Evolutionary conservation across 768 basidiomycete genomes (phyloP).

Genomic region (Boletus barrowsii): DNA sequence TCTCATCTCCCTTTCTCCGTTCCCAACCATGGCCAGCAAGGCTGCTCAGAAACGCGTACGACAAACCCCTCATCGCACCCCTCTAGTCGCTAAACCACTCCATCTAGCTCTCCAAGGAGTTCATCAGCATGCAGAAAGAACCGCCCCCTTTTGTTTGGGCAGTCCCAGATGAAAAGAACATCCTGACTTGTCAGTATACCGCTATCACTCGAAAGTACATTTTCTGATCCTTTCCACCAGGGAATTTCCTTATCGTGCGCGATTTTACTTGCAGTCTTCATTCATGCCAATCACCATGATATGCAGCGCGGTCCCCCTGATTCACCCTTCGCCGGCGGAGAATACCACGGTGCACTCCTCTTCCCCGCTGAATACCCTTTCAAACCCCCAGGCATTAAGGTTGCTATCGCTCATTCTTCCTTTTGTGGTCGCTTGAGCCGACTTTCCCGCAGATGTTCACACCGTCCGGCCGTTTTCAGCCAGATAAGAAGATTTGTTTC

Average conservation of each 20-base stretch:
- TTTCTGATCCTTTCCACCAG: conserved; percentile 39
- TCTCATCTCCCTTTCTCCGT: background rate
- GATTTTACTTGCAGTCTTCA: conserved; percentile 2
- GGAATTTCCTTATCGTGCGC: conserved; percentile 92
- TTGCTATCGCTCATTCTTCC: conserved; percentile 30
- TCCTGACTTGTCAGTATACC: conserved; percentile 75
- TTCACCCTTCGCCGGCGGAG: conserved; percentile 86
- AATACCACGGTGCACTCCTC: conserved; percentile 89
- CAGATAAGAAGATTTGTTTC: conserved; percentile 95
- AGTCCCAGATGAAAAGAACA: conserved; percentile 95
- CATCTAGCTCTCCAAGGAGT: conserved; percentile 78
- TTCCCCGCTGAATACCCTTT: conserved; percentile 96
- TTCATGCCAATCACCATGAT: conserved; percentile 5
- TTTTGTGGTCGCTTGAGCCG: conserved; percentile 4
- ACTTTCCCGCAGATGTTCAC: conserved; percentile 71
- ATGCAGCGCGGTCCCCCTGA: conserved; percentile 88
- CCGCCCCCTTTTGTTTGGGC: conserved; percentile 98
- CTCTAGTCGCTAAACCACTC: background rate
- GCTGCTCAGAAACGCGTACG: conserved; percentile 81
- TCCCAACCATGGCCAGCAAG: conserved; percentile 69
- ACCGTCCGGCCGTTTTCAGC: conserved; percentile 86
- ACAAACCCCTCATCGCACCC: conserved; percentile 12
- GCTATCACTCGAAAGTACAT: conserved; percentile 1
- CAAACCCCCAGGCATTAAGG: conserved; percentile 96
- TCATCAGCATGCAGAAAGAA: conserved; percentile 84